Base-by-base conservation (phyloP, 225 moss, liverwort and hornwort genomes). In the Lunularia cruciata region DNA sequence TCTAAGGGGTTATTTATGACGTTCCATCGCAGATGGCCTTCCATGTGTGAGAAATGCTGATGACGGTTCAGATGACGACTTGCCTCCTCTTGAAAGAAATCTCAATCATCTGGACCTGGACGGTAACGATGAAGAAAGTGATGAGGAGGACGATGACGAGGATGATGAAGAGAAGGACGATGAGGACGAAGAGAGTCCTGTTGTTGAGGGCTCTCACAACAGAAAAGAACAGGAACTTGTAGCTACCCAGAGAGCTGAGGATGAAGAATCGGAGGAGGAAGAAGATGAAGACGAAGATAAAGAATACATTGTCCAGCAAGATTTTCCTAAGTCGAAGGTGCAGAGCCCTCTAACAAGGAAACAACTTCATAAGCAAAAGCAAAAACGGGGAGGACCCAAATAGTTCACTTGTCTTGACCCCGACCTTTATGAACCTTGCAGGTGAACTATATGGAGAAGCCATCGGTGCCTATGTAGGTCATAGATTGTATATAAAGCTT, bases 11-110 rank as follows among this genome's bases (percentile, higher is more conserved):
- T n/a, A n/a, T n/a, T n/a, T n/a, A n/a, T n/a, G n/a, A n/a, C n/a
- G n/a, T 45, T 19, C 25, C 2, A 18, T 28, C 20, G 45, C 46
- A 64, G 63, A 64, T 64, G 28, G 31, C 28, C 22, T 15, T 25
- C 11, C 13, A 25, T 7, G 20, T 34, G 7, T 12, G 61, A 73
- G 59, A 23, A 27, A 63, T 23, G 64, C 47, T 62, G 75, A 57
- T 15, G 68, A 68, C 66, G 76, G 52, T 20, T 91, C 89, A 2
- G 94, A 95, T 70, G 87, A 91, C 65, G 89, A 77, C 65, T 75
- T 95, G 75, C 94, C 94, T 57, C 94, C 94, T 43, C 83, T 95
- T 28, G 80, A 83, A 57, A 83, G 88, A 75, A 95, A 95, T 30
- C 53, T 79, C 45, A 95, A 95, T 42, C 94, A 83, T 79, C 68